Conservation (phyloP, 2,329 filamentous ascomycete genomes). For the Fusarium cyanostomum region DNA sequence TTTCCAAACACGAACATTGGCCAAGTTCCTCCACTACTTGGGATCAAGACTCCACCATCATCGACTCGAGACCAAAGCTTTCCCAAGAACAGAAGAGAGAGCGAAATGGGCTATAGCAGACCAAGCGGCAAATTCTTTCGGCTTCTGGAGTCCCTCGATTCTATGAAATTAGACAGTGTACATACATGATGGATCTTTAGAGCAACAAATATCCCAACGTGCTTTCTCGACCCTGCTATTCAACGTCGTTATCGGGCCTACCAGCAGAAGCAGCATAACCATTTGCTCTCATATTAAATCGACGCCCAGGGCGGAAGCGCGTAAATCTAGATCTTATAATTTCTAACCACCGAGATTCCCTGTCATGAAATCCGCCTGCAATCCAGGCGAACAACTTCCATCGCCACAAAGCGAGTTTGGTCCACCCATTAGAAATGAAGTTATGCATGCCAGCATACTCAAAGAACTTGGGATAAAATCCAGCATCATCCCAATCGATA, state of each 20-base stretch:
- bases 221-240: too few relatives aligned
- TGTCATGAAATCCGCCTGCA: constrained; percentile 12
- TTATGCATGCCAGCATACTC: constrained; percentile 30
- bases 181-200: too few relatives aligned
- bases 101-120: too few relatives aligned
- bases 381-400: constrained; percentile 30
- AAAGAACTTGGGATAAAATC: constrained; percentile 28
- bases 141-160: too few relatives aligned
- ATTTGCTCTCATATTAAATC: constrained; percentile 18
- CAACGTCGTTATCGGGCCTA: constrained; percentile 7
- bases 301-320: constrained; percentile 17
- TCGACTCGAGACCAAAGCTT: too few relatives aligned
- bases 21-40: too few relatives aligned
- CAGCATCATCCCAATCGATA: constrained; percentile 29
- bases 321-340: constrained; percentile 18
- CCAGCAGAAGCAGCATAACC: constrained; percentile 14
- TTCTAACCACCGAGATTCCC: constrained; percentile 9
- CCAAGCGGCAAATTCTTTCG: too few relatives aligned
- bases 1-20: too few relatives aligned
- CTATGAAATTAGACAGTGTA: too few relatives aligned
- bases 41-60: too few relatives aligned
- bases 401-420: constrained; percentile 13
- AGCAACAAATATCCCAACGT: too few relatives aligned
- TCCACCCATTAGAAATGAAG: constrained; percentile 18
- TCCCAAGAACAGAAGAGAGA: too few relatives aligned